Evolutionary conservation across 2,329 filamentous ascomycete genomes (phyloP).

Genomic region (Diaporthe sp.): DNA sequence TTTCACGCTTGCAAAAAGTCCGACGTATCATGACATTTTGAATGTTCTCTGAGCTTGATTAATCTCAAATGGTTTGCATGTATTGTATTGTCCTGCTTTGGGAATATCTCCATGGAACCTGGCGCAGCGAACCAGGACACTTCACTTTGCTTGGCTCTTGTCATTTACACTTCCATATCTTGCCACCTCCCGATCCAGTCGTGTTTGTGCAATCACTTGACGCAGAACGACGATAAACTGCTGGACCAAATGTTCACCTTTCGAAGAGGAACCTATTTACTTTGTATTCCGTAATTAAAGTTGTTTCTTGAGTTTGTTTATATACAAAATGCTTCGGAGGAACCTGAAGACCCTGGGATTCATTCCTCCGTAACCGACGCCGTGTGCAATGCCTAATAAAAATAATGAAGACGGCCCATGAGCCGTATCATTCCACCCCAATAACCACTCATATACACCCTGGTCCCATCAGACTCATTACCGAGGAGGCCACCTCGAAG

Average conservation of each 20-base stretch:
- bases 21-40: background rate
- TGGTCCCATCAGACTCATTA: background rate
- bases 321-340: constrained; percentile 14
- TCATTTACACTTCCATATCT: background rate
- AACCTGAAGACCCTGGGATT: background rate
- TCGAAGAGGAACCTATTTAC: background rate
- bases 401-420: background rate
- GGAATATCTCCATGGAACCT: background rate
- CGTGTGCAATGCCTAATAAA: constrained; percentile 28
- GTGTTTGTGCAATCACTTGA: too few relatives aligned
- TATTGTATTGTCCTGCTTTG: background rate
- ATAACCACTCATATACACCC: background rate
- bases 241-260: background rate
- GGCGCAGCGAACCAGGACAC: background rate
- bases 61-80: too few relatives aligned
- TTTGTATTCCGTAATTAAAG: background rate
- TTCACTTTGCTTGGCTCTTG: background rate
- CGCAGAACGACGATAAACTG: background rate
- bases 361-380: background rate
- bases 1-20: background rate
- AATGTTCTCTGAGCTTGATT: background rate
- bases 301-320: background rate
- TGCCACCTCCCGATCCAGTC: too few relatives aligned
- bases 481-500: background rate
- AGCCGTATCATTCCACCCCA: background rate